phyloP scores from a whole-genome alignment of 1,284 basidiomycete species.

The Pisolithus thermaeus region DNA sequence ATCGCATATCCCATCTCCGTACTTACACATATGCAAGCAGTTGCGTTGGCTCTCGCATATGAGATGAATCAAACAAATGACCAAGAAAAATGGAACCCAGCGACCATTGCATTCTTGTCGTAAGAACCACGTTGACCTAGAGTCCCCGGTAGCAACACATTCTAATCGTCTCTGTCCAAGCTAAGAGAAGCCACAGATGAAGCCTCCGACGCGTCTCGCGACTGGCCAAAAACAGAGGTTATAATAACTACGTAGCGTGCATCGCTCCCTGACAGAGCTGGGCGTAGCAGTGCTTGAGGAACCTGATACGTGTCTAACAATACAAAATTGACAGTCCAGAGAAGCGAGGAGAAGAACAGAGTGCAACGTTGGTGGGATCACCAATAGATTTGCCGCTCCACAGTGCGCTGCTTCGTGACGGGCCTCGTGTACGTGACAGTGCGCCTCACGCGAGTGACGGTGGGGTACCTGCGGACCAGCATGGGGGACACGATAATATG shows the following conservation, averaged over 20 bases:
- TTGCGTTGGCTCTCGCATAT: no score
- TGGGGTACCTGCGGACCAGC: conserved; percentile 48
- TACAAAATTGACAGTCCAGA: conserved; percentile 27
- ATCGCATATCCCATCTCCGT: neutral
- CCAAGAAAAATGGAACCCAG: neutral
- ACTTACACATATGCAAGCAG: no score
- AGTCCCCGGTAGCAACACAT: conserved; percentile 10
- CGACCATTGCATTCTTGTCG: conserved; percentile 6
- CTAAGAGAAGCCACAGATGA: conserved; percentile 3
- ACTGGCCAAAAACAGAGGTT: conserved; percentile 7
- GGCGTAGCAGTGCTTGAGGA: conserved; percentile 8
- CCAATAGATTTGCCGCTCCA: conserved; percentile 72
- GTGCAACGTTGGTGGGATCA: conserved; percentile 25
- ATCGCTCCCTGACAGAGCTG: conserved; percentile 15
- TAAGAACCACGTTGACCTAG: conserved; percentile 3
- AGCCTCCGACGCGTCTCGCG: conserved; percentile 9
- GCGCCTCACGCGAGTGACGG: conserved; percentile 66
- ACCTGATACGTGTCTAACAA: conserved; percentile 24
- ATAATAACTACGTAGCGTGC: conserved; percentile 14
- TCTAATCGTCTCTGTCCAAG: conserved; percentile 8
- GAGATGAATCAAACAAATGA: neutral
- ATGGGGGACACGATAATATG: conserved; percentile 3
- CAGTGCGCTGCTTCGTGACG: conserved; percentile 38
- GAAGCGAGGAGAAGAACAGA: conserved; percentile 3
- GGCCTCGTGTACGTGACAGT: conserved; percentile 55